Evolutionary conservation across 2,329 filamentous ascomycete species (phyloP).

Genomic region (Cryphonectria nitschkei): DNA sequence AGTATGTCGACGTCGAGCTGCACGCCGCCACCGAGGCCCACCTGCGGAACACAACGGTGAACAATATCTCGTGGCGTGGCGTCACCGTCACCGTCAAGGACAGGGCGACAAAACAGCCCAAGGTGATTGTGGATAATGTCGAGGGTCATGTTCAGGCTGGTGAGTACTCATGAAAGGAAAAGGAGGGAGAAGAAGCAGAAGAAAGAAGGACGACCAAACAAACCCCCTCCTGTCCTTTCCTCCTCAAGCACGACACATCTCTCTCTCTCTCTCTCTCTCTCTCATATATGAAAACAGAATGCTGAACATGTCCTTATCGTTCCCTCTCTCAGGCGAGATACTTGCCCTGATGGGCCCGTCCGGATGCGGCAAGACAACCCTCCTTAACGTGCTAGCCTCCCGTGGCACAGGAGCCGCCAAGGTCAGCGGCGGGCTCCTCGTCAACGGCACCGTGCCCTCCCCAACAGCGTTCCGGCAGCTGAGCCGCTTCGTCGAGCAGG

Average conservation of each 20-base stretch:
- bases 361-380: constrained; percentile 78
- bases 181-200: no score
- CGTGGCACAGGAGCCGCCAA: constrained; percentile 56
- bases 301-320: neutral
- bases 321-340: constrained; percentile 59
- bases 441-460: constrained; percentile 65
- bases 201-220: no score
- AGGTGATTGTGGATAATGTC: constrained; percentile 65
- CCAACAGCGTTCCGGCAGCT: constrained; percentile 63
- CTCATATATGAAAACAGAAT: no score
- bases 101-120: constrained; percentile 65
- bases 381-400: constrained; percentile 76
- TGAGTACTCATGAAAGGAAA: constrained; percentile 33
- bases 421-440: constrained; percentile 56
- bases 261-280: no score
- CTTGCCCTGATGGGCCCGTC: constrained; percentile 81
- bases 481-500: constrained; percentile 83
- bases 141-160: constrained; percentile 68
- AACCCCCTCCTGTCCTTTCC: no score
- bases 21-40: constrained; percentile 47
- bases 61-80: constrained; percentile 67
- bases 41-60: constrained; percentile 65
- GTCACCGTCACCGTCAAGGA: constrained; percentile 76
- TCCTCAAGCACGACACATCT: no score
- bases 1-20: constrained; percentile 37